A percentile compares a stretch with the other conserved stretches of the same genome.
phyloP scores from a whole-genome alignment of 2,329 filamentous ascomycete species.

The Zymoseptoria passerinii region DNA sequence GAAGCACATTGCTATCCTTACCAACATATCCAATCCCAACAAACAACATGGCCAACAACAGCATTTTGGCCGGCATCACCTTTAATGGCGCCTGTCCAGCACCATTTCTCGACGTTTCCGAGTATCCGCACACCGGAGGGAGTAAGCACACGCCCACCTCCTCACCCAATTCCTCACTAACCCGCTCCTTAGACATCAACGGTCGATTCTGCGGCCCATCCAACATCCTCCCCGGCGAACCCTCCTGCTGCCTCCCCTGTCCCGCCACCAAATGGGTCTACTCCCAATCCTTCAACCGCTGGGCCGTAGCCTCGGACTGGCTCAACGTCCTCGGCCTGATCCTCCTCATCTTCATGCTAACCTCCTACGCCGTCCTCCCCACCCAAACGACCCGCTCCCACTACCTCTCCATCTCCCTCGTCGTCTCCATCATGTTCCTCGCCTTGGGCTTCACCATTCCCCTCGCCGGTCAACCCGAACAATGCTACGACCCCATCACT shows the following conservation, averaged over 20 bases:
- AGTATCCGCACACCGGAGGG: constrained; percentile 55
- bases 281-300: constrained; percentile 45
- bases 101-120: constrained; percentile 59
- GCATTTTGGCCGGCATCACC: not conserved
- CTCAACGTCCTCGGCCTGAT: constrained; percentile 67
- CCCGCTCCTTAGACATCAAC: constrained; percentile 36
- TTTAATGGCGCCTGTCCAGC: constrained; percentile 49
- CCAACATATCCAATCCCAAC: not conserved
- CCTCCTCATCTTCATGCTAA: constrained; percentile 64
- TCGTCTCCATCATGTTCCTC: constrained; percentile 66
- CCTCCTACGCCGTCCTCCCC: constrained; percentile 73
- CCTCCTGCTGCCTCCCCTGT: constrained; percentile 81
- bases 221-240: constrained; percentile 34
- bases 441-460: constrained; percentile 91
- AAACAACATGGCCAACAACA: not conserved
- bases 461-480: constrained; percentile 64
- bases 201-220: constrained; percentile 52
- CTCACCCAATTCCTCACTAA: constrained; percentile 24
- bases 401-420: constrained; percentile 84
- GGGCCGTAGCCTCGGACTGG: constrained; percentile 68
- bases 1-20: not conserved
- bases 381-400: constrained; percentile 85
- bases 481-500: constrained; percentile 86
- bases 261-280: constrained; percentile 74
- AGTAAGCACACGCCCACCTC: constrained; percentile 47